Conservation (phyloP, 148 eudicot species). For the Arbutus unedo region DNA sequence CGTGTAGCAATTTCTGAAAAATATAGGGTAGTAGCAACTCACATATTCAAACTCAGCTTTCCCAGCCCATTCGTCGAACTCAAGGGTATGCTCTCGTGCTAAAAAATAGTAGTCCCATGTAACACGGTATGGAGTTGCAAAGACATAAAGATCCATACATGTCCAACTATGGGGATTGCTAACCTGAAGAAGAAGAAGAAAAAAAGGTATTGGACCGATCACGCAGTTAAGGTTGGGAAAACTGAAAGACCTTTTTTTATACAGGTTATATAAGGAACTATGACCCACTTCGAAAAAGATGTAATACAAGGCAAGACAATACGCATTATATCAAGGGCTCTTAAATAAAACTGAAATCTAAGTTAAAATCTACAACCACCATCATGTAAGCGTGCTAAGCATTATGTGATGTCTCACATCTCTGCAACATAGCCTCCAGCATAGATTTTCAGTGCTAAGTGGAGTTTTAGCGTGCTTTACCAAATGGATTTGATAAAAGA, state of each 20-base stretch:
- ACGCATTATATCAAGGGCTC: not conserved
- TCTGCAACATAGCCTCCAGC: not conserved
- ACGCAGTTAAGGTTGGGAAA: not conserved
- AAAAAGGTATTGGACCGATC: no score
- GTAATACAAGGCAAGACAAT: not conserved
- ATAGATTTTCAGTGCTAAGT: not conserved
- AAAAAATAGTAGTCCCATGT: conserved; percentile 80
- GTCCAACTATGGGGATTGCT: conserved; percentile 77
- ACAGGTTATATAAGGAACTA: not conserved
- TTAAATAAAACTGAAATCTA: not conserved
- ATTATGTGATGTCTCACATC: not conserved
- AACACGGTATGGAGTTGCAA: conserved; percentile 91
- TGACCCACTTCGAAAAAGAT: not conserved
- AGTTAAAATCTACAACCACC: not conserved
- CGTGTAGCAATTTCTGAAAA: not conserved
- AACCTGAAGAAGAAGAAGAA: conserved; percentile 36
- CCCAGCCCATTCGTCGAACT: conserved; percentile 69
- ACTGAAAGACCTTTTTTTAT: not conserved
- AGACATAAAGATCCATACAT: conserved; percentile 82
- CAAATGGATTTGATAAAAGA: not conserved
- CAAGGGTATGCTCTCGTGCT: conserved; percentile 74
- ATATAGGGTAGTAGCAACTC: conserved; percentile 25
- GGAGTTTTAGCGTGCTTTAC: not conserved
- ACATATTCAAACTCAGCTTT: conserved; percentile 85
- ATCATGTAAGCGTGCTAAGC: not conserved